phyloP scores from a whole-genome alignment of 352 stramenopile genomes.

The Globisporangium apiculatum region DNA sequence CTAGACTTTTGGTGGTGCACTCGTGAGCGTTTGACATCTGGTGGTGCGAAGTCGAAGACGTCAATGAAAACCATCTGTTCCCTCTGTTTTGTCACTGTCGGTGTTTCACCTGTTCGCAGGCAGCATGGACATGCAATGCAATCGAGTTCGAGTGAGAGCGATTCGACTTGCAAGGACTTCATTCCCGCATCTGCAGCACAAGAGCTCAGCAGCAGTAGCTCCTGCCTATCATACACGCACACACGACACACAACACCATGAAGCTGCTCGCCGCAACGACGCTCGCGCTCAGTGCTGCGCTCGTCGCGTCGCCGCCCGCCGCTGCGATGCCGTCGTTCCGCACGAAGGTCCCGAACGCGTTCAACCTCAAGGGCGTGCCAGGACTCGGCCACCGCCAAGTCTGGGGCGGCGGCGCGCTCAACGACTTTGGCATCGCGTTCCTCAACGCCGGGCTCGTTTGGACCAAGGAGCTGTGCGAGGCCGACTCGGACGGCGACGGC shows the following conservation, averaged over 20 bases:
- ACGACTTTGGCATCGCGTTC: constrained; percentile 28
- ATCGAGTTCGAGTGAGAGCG: no score
- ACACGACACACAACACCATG: not conserved
- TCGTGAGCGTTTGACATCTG: no score
- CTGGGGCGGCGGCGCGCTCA: constrained; percentile 17
- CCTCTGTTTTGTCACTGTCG: no score
- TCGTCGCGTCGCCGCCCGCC: not conserved
- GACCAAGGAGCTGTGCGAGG: constrained; percentile 31
- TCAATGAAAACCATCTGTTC: no score
- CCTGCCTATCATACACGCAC: no score
- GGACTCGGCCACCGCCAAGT: constrained; percentile 19
- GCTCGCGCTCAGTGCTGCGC: not conserved
- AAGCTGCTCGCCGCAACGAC: not conserved
- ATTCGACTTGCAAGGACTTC: no score
- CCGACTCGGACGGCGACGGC: constrained; percentile 37
- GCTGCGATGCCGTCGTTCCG: not conserved
- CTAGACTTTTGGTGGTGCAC: no score
- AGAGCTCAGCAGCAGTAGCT: not conserved
- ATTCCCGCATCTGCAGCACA: no score
- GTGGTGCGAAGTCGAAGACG: no score
- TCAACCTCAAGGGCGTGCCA: constrained; percentile 10
- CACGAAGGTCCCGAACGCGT: constrained; percentile 18
- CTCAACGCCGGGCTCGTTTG: constrained; percentile 10
- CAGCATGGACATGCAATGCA: no score
- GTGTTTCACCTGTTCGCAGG: no score